These are phyloP conservation scores for Trichoderma sp. DNA, from an alignment of 2,329 filamentous ascomycete species.

Conservation along the genomic window DNA sequence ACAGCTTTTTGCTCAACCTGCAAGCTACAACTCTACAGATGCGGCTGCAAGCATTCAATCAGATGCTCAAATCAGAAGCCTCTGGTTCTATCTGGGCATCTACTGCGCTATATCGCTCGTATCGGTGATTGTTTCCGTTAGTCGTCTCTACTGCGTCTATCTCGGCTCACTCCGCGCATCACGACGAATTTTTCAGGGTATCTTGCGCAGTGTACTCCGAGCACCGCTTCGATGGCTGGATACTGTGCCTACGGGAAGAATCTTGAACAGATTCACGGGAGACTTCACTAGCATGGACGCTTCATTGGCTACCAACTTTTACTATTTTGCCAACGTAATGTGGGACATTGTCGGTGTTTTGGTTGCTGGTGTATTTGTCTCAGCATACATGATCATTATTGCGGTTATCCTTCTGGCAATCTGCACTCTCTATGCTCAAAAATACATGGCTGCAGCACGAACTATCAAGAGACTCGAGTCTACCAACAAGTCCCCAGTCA, in stretches of 20 bases:
- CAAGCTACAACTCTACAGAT: neutral
- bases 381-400: slow-evolving; percentile 21
- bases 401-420: neutral
- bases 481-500: slow-evolving; percentile 22
- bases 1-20: neutral
- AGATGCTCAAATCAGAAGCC: neutral
- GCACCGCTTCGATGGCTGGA: slow-evolving; percentile 20
- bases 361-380: slow-evolving; percentile 17
- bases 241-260: slow-evolving; percentile 19
- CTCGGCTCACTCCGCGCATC: slow-evolving; percentile 18
- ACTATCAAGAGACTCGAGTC: slow-evolving; percentile 21
- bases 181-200: slow-evolving; percentile 13
- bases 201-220: slow-evolving; percentile 20
- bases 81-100: slow-evolving; percentile 17
- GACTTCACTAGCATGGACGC: slow-evolving; percentile 23
- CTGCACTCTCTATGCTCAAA: slow-evolving; percentile 8
- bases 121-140: slow-evolving; percentile 11
- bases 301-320: slow-evolving; percentile 15
- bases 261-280: slow-evolving; percentile 15
- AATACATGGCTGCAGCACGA: slow-evolving; percentile 20
- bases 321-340: slow-evolving; percentile 7
- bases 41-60: neutral
- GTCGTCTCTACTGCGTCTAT: slow-evolving; percentile 18
- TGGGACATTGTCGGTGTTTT: slow-evolving; percentile 16
- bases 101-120: slow-evolving; percentile 13